Conservation (phyloP, 176 grass and related monocot genomes). For the Aegilops bicornis region DNA sequence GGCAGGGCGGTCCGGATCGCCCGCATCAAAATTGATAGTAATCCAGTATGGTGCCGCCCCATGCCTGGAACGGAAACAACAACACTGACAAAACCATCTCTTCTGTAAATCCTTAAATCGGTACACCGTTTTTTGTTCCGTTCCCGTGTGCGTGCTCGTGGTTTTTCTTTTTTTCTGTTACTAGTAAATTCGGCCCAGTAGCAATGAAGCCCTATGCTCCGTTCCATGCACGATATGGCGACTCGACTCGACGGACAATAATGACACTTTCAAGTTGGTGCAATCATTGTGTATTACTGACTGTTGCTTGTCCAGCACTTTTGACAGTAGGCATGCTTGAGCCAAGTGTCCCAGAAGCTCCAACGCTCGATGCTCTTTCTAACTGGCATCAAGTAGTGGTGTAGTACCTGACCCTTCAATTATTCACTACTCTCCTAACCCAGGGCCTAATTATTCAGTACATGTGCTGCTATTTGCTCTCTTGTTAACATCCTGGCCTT, state of each 20-base stretch:
- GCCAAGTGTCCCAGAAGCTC: neutral
- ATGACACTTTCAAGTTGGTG: neutral
- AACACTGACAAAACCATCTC: conserved; percentile 22
- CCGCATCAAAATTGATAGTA: conserved; percentile 38
- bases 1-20: conserved; percentile 16
- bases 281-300: neutral
- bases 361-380: neutral
- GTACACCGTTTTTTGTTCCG: conserved; percentile 27
- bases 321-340: neutral
- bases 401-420: no score
- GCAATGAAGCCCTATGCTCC: neutral
- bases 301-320: neutral
- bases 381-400: neutral
- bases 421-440: no score
- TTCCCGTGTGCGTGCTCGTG: neutral
- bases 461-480: no score
- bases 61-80: conserved; percentile 18
- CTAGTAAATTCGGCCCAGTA: neutral
- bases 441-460: no score
- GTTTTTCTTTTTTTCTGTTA: neutral
- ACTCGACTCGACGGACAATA: neutral
- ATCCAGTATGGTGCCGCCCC: neutral
- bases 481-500: no score
- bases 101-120: conserved; percentile 45
- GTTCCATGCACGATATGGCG: neutral